These are phyloP conservation scores for Pseudogymnoascus verrucosus DNA, from an alignment of 2,329 filamentous ascomycete species.

Conservation along the genomic window DNA sequence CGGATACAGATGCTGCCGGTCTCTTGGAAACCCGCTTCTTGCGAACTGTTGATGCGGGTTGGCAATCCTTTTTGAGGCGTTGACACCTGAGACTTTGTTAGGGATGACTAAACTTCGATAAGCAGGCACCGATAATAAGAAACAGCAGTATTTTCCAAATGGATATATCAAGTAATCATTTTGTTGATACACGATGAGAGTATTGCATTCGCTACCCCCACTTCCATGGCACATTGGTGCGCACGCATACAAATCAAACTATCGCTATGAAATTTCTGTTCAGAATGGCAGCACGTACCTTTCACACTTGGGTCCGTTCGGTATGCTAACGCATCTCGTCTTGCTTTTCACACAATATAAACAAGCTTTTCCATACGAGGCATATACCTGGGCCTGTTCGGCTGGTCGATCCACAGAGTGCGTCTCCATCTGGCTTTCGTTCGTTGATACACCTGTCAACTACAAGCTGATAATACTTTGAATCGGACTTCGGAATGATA, in stretches of 20 bases:
- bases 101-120: neutral
- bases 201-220: neutral
- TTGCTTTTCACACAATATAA: slow-evolving; percentile 14
- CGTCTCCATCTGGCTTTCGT: neutral
- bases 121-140: neutral
- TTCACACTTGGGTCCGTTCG: slow-evolving; percentile 12
- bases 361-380: slow-evolving; percentile 14
- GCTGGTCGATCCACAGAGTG: neutral
- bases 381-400: slow-evolving; percentile 12
- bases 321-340: slow-evolving; percentile 10
- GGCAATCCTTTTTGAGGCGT: slow-evolving; percentile 15
- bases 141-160: neutral
- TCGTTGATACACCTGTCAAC: neutral
- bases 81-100: slow-evolving; percentile 12
- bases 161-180: neutral
- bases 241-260: neutral
- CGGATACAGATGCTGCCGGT: slow-evolving; percentile 8
- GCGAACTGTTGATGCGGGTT: slow-evolving; percentile 10
- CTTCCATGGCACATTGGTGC: neutral
- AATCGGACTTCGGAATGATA: neutral
- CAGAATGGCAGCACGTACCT: slow-evolving; percentile 5
- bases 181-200: neutral
- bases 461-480: neutral
- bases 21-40: slow-evolving; percentile 12
- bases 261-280: neutral